These are phyloP conservation scores for Golubevia pallescens DNA, from an alignment of 1,284 basidiomycete species.

Conservation along the genomic window DNA sequence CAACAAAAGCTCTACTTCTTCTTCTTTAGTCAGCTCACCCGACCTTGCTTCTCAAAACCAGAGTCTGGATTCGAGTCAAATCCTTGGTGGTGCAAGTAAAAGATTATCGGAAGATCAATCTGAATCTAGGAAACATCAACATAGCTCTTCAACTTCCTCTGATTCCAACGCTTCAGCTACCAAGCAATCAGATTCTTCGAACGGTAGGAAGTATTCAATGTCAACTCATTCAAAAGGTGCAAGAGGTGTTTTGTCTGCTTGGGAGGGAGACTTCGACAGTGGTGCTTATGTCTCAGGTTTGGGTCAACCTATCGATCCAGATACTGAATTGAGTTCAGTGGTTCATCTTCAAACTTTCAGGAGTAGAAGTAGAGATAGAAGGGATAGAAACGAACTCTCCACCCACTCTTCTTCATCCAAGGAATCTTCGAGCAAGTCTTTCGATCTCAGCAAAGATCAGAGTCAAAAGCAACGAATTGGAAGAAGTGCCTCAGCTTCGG, in stretches of 20 bases:
- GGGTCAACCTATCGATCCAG: slow-evolving; percentile 54
- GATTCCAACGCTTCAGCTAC: slow-evolving; percentile 23
- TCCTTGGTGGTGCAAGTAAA: no score
- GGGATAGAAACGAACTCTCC: no score
- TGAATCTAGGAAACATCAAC: background rate
- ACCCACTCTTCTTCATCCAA: no score
- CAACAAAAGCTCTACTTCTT: no score
- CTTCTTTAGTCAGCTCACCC: no score
- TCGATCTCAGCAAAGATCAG: no score
- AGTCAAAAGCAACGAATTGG: no score
- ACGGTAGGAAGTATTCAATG: background rate
- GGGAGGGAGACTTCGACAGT: slow-evolving; percentile 28
- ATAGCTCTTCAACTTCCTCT: slow-evolving; percentile 23
- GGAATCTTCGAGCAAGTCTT: no score
- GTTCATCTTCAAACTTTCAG: slow-evolving; percentile 58
- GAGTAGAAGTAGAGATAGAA: slow-evolving; percentile 18
- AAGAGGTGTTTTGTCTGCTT: slow-evolving; percentile 25
- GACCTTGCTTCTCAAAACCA: no score
- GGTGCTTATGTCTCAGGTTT: slow-evolving; percentile 55
- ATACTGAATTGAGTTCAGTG: slow-evolving; percentile 51
- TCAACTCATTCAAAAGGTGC: slow-evolving; percentile 7
- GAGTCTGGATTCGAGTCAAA: no score
- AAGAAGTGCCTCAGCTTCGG: no score
- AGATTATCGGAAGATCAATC: no score
- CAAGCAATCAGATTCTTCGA: slow-evolving; percentile 23